Evolutionary conservation across 2,329 filamentous ascomycete species (phyloP), one percentile per base, ranked within the genome.

Genomic region (Cladobotryum mycophilum): DNA sequence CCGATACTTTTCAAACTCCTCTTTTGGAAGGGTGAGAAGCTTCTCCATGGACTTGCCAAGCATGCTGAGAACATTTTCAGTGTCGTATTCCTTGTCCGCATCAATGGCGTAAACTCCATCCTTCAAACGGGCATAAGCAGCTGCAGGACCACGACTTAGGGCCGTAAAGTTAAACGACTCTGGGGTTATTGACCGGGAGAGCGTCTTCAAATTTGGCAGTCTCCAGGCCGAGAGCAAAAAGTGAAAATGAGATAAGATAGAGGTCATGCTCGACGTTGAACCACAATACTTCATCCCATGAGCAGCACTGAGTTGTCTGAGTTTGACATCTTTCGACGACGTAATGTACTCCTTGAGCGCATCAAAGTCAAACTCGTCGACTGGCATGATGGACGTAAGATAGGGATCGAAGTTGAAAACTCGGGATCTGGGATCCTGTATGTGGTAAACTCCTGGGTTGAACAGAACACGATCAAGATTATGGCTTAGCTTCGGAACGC

Each of bases 321-420:
- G 75, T 4, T 76, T 81, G 5, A 71, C 68, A 64, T 99, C 93
- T 64, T 88, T 84, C 9, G 92, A 97, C 0, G 93, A 96, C 0
- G 91, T 96, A 56, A 96, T 83, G 67, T 96, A 99, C 55, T 84
- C 78, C 65, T 88, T 89, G 48, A 99, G 69, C 3, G 89, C 84
- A 52, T 88, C 80, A 67, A 95, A 99, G 63, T 99, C 89, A 62
- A 99, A 99, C 63, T 99, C 89, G 2, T 81, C 75, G 14, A 93
- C 84, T 2, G 93, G 91, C 89, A 97, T 97, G 60, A 99, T 95
- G 47, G 83, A 84, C 53, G 90, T 82, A 17, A 99, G 78, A 62
- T 96, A 96, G 0, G 95, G 93, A 64, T 99, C 92, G 61, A 99
- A 99, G 66, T 99, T 99, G 76, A 84, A 99, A 6, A 97, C 89